Evolutionary conservation across 179 eudicot genomes (phyloP).

Genomic region (Pouteria campechiana): DNA sequence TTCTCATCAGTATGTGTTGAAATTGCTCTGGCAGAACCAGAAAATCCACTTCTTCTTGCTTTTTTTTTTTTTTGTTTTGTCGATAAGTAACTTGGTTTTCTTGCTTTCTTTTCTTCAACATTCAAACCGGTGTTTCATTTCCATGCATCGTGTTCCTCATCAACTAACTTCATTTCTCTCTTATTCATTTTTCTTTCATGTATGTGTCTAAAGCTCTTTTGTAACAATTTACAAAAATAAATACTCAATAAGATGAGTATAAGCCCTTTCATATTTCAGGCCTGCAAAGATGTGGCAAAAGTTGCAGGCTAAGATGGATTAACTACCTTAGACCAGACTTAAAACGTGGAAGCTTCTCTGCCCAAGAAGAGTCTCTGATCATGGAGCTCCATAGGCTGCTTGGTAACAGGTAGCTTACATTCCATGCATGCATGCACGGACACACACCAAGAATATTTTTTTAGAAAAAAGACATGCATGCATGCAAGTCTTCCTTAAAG

Average conservation of each 20-base stretch:
- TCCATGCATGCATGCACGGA: background rate
- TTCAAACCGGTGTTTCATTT: no score
- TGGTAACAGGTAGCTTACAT: slow-evolving; percentile 49
- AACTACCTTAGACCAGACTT: slow-evolving; percentile 80
- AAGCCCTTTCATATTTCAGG: slow-evolving; percentile 20
- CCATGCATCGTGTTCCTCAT: no score
- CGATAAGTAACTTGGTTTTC: no score
- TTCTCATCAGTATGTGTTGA: no score
- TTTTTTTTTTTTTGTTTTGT: no score
- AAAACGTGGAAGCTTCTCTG: slow-evolving; percentile 76
- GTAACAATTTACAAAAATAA: background rate
- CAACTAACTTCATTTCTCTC: no score
- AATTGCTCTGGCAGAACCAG: no score
- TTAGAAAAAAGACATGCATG: slow-evolving; percentile 4
- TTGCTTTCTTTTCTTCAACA: no score
- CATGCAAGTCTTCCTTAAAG: background rate
- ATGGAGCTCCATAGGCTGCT: slow-evolving; percentile 71
- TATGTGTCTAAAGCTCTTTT: background rate
- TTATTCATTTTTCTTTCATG: background rate
- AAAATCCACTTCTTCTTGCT: background rate
- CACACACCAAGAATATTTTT: no score
- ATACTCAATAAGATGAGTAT: background rate
- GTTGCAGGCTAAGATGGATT: slow-evolving; percentile 88
- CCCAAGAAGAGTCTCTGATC: slow-evolving; percentile 64
- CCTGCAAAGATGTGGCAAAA: slow-evolving; percentile 83